Conservation (phyloP, 192 early-diverging fungal genomes). For the Ambispora gerdemannii region DNA sequence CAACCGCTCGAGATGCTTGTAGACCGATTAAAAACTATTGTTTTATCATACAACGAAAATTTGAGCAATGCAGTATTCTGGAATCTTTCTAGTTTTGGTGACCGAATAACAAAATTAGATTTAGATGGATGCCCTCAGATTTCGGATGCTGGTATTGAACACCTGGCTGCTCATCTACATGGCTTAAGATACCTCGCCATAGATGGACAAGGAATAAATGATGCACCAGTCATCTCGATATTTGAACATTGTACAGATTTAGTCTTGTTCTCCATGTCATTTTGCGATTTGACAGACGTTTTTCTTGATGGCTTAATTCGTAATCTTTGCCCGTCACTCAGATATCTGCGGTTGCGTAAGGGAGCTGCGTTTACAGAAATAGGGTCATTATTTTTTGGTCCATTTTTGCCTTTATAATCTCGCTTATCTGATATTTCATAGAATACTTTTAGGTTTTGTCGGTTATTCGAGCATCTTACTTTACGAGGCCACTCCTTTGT, state of each 20-base stretch:
- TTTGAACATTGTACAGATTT: constrained; percentile 3
- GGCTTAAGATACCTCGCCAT: constrained; percentile 15
- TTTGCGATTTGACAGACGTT: constrained; percentile 20
- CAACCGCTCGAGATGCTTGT: background rate
- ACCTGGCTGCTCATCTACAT: background rate
- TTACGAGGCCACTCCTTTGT: constrained; percentile 3
- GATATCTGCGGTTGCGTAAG: constrained; percentile 12
- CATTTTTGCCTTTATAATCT: background rate
- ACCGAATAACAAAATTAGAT: constrained; percentile 8
- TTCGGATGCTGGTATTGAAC: background rate
- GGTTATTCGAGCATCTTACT: constrained; percentile 1
- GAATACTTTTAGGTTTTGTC: background rate
- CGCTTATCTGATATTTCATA: background rate
- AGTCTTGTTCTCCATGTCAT: constrained; percentile 17
- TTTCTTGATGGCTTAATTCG: background rate
- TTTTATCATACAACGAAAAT: background rate
- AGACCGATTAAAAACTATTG: background rate
- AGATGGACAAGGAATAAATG: constrained; percentile 22
- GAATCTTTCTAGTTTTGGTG: background rate
- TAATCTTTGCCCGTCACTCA: background rate
- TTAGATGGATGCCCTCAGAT: constrained; percentile 19
- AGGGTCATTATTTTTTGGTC: background rate
- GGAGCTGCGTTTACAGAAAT: background rate
- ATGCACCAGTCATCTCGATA: background rate
- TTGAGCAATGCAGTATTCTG: background rate